phyloP scores from a whole-genome alignment of 176 grass and related monocot species.

The Zoysia pacifica region DNA sequence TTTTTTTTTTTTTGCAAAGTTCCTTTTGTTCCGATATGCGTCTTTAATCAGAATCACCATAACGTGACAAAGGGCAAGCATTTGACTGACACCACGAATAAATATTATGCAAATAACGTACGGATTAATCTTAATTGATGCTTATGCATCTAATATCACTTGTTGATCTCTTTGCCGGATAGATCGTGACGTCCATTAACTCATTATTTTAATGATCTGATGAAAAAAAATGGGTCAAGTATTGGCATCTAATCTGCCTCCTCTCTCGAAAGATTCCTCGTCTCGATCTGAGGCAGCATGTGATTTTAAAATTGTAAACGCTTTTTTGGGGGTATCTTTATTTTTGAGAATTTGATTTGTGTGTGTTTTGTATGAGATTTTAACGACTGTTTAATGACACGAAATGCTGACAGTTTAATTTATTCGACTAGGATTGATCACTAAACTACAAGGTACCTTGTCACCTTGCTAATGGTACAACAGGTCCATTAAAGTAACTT shows the following conservation, averaged over 20 bases:
- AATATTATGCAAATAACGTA: conserved; percentile 33
- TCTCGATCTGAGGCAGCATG: conserved; percentile 37
- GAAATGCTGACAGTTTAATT: neutral
- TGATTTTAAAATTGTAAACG: neutral
- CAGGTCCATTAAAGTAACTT: too few species aligned
- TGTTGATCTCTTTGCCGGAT: conserved; percentile 36
- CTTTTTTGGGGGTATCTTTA: too few species aligned
- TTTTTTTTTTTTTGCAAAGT: neutral
- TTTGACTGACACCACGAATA: conserved; percentile 15
- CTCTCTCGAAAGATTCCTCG: conserved; percentile 52
- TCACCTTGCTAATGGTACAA: too few species aligned
- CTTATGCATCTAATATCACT: neutral
- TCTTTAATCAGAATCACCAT: conserved; percentile 7
- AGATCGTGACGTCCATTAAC: conserved; percentile 4
- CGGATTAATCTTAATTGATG: neutral
- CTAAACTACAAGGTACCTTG: neutral
- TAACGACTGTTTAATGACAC: too few species aligned
- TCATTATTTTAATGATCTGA: conserved; percentile 39
- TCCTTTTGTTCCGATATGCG: too few species aligned
- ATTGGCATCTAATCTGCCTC: conserved; percentile 29
- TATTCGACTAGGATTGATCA: neutral
- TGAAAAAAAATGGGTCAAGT: conserved; percentile 24
- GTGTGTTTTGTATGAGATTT: neutral
- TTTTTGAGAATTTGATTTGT: neutral
- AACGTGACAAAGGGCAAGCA: neutral